Evolutionary conservation across 768 basidiomycete genomes (phyloP).

Genomic region (Boletellus ananas): DNA sequence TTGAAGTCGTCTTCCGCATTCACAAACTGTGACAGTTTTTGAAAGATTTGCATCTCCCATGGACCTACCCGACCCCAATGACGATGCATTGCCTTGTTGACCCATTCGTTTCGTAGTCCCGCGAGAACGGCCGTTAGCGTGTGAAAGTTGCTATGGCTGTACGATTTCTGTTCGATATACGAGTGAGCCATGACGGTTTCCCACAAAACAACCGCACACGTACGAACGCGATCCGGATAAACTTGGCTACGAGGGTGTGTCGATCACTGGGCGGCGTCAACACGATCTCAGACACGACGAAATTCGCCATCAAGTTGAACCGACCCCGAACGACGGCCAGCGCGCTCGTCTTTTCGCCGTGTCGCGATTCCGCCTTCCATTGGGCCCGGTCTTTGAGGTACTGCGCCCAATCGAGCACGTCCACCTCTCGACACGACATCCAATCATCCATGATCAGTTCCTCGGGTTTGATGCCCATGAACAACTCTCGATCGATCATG

Average conservation of each 20-base stretch:
- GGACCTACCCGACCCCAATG: slow-evolving; percentile 62
- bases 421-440: slow-evolving; percentile 56
- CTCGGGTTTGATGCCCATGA: slow-evolving; percentile 81
- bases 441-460: slow-evolving; percentile 78
- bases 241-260: slow-evolving; percentile 63
- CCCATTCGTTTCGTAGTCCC: slow-evolving; percentile 68
- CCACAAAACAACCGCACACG: slow-evolving; percentile 20
- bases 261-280: slow-evolving; percentile 67
- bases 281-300: slow-evolving; percentile 76
- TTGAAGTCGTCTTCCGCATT: slow-evolving; percentile 67
- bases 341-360: slow-evolving; percentile 62
- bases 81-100: slow-evolving; percentile 61
- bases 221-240: slow-evolving; percentile 85
- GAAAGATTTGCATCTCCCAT: slow-evolving; percentile 71
- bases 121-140: slow-evolving; percentile 77
- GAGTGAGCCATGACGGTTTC: not conserved
- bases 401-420: slow-evolving; percentile 79
- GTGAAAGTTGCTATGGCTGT: slow-evolving; percentile 70
- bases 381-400: slow-evolving; percentile 73
- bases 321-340: slow-evolving; percentile 72
- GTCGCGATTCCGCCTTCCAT: slow-evolving; percentile 59
- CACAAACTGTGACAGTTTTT: slow-evolving; percentile 66
- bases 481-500: slow-evolving; percentile 86
- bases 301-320: slow-evolving; percentile 82
- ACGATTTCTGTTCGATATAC: slow-evolving; percentile 61